Percentiles rank a stretch among this genome's conserved stretches.
Evolutionary conservation across 208 protist species (phyloP).

Genomic region (Tetramitus jugosus): DNA sequence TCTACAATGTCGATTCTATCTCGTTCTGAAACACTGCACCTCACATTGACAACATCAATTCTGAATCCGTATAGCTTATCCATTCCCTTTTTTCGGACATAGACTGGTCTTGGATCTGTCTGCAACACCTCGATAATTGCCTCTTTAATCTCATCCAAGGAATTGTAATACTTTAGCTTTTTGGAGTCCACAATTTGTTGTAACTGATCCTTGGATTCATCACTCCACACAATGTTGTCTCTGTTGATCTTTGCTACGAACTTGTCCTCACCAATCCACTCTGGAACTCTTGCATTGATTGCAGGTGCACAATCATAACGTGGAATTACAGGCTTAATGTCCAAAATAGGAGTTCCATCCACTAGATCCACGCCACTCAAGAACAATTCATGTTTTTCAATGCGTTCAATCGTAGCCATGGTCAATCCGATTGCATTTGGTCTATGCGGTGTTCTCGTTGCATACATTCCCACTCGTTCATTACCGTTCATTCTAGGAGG

Average conservation of each 20-base stretch:
- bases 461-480: constrained; percentile 55
- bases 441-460: constrained; percentile 73
- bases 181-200: background rate
- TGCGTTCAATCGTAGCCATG: constrained; percentile 61
- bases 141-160: background rate
- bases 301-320: constrained; percentile 52
- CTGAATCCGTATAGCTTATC: constrained; percentile 14
- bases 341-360: constrained; percentile 86
- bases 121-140: background rate
- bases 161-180: background rate
- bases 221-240: background rate
- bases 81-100: background rate
- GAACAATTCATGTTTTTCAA: constrained; percentile 63
- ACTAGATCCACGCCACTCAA: constrained; percentile 83
- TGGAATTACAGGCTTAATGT: constrained; percentile 88
- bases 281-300: background rate
- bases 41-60: constrained; percentile 10
- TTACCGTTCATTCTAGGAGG: constrained; percentile 15
- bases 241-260: background rate
- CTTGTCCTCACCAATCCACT: background rate
- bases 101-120: constrained; percentile 12
- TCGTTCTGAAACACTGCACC: background rate
- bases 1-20: background rate
- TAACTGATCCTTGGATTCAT: background rate
- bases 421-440: constrained; percentile 79